Percentiles rank a stretch among this genome's conserved stretches.
Evolutionary conservation across 116 monocot genomes (phyloP).

Genomic region (Zostera marina): DNA sequence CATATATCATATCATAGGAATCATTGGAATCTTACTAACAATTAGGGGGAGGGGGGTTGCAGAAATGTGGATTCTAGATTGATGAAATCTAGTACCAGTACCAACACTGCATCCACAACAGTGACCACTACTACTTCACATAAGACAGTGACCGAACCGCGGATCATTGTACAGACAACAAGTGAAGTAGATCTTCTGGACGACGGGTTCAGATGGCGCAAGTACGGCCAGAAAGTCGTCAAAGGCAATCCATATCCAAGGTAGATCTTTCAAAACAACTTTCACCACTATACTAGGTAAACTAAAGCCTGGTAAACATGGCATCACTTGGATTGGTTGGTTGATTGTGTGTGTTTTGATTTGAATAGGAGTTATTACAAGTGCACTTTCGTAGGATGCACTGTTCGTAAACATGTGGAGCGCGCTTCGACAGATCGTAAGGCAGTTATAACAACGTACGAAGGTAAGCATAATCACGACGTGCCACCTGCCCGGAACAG

Average conservation of each 20-base stretch:
- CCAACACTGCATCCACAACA: too few species aligned
- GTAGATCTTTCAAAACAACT: slow-evolving; percentile 4
- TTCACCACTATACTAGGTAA: too few species aligned
- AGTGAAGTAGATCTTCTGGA: slow-evolving; percentile 85
- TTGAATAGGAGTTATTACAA: slow-evolving; percentile 82
- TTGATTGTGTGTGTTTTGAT: not conserved
- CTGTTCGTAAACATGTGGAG: slow-evolving; percentile 76
- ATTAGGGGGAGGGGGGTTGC: not conserved
- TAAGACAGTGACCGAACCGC: slow-evolving; percentile 45
- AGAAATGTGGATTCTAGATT: slow-evolving; percentile 23
- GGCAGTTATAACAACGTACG: slow-evolving; percentile 75
- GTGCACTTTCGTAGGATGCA: slow-evolving; percentile 56
- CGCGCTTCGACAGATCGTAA: slow-evolving; percentile 51
- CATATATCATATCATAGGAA: not conserved
- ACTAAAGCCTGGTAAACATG: too few species aligned
- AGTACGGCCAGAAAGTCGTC: slow-evolving; percentile 76
- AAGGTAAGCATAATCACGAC: slow-evolving; percentile 79
- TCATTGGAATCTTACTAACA: not conserved
- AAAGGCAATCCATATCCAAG: slow-evolving; percentile 78
- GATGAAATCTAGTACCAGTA: slow-evolving; percentile 14
- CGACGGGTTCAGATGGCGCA: slow-evolving; percentile 87
- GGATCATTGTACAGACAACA: slow-evolving; percentile 63
- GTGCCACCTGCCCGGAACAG: slow-evolving; percentile 43
- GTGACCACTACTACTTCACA: slow-evolving; percentile 13
- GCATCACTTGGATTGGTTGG: not conserved